Conservation (phyloP, 495 filamentous ascomycete genomes). For the Cryomyces antarcticus region DNA sequence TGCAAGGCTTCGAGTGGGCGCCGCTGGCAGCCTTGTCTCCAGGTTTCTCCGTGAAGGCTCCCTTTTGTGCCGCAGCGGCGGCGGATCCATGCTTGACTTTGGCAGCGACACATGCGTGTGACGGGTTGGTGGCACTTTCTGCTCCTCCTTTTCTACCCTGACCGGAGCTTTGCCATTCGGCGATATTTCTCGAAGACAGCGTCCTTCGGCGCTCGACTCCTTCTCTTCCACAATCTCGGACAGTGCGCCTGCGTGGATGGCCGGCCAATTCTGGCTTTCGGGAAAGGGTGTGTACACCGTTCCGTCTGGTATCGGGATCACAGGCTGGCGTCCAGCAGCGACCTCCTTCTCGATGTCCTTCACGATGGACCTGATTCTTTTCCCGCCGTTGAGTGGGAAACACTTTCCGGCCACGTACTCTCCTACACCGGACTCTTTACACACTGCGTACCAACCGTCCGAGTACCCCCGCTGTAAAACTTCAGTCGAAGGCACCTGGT, state of each 20-base stretch:
- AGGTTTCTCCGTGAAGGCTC: too few relatives aligned
- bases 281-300: slow-evolving; percentile 17
- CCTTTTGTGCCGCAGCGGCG: too few relatives aligned
- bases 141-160: too few relatives aligned
- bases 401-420: slow-evolving; percentile 17
- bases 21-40: too few relatives aligned
- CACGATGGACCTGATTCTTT: slow-evolving; percentile 16
- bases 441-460: slow-evolving; percentile 18
- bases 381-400: slow-evolving; percentile 17
- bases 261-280: slow-evolving; percentile 9
- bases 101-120: too few relatives aligned
- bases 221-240: slow-evolving; percentile 15
- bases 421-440: slow-evolving; percentile 20
- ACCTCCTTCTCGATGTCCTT: slow-evolving; percentile 19
- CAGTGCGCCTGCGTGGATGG: slow-evolving; percentile 3
- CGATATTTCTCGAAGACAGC: slow-evolving; percentile 10
- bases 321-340: slow-evolving; percentile 14
- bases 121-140: too few relatives aligned
- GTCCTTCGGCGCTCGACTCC: slow-evolving; percentile 3
- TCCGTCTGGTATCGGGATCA: slow-evolving; percentile 18
- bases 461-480: slow-evolving; percentile 18
- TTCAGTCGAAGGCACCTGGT: slow-evolving; percentile 15
- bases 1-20: too few relatives aligned
- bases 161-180: slow-evolving; percentile 7
- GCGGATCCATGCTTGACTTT: too few relatives aligned